Conservation (phyloP, 129 eudicot genomes). For the Flaveria linearis region DNA sequence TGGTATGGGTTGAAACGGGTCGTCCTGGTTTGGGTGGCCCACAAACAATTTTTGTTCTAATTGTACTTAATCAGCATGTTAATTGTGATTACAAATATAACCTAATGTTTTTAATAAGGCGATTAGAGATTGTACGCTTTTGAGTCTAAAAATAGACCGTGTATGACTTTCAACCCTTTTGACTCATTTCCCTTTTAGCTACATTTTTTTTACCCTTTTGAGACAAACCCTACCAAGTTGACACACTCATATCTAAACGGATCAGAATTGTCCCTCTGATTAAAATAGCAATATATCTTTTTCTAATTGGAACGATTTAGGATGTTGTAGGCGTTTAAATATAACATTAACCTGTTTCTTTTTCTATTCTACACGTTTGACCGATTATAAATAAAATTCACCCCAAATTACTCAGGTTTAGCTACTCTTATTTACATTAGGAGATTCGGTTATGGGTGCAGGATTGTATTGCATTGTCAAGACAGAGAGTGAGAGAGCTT, state of each 20-base stretch:
- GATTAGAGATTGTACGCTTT: neutral
- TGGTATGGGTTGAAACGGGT: neutral
- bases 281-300: neutral
- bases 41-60: neutral
- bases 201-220: neutral
- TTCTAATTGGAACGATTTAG: neutral
- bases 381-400: neutral
- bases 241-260: neutral
- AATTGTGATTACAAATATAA: neutral
- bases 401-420: neutral
- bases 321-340: neutral
- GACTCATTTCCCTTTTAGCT: neutral
- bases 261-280: neutral
- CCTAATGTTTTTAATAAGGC: neutral
- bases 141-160: too few relatives aligned
- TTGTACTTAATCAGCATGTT: neutral
- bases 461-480: slow-evolving; percentile 77
- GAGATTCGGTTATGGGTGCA: slow-evolving; percentile 41
- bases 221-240: neutral
- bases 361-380: neutral
- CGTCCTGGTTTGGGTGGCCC: neutral
- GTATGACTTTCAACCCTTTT: neutral
- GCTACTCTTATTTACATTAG: neutral
- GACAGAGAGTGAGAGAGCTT: slow-evolving; percentile 80
- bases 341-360: neutral